Conservation (phyloP, 345 rosid genomes). For the Gossypium sturtianum region DNA sequence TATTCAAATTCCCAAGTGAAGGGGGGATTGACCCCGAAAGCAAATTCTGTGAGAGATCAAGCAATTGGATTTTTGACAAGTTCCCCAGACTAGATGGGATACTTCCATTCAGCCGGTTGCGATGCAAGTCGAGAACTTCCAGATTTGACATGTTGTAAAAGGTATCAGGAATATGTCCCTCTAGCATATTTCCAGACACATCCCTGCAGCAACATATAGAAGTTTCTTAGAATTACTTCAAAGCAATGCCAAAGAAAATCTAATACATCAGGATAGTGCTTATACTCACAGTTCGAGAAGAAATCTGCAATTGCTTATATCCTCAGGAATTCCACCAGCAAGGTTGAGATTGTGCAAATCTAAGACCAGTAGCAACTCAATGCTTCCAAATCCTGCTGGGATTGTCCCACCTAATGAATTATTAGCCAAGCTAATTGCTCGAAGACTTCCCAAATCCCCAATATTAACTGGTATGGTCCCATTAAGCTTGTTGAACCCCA, state of each 20-base stretch:
- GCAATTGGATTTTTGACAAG: constrained; percentile 45
- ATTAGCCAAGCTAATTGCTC: constrained; percentile 62
- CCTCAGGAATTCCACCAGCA: constrained; percentile 52
- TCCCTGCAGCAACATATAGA: constrained; percentile 54
- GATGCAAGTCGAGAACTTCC: constrained; percentile 69
- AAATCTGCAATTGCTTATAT: constrained; percentile 62
- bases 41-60: constrained; percentile 65
- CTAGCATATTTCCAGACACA: constrained; percentile 67
- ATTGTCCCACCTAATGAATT: constrained; percentile 61
- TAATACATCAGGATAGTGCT: constrained; percentile 11
- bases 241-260: constrained; percentile 14
- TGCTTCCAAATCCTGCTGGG: constrained; percentile 51
- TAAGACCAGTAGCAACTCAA: constrained; percentile 64
- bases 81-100: constrained; percentile 58
- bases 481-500: constrained; percentile 66
- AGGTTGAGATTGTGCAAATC: constrained; percentile 79
- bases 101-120: constrained; percentile 58
- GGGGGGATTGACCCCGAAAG: constrained; percentile 71
- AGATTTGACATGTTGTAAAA: constrained; percentile 63
- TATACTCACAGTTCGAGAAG: constrained; percentile 83
- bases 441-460: constrained; percentile 45
- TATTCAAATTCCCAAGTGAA: constrained; percentile 53
- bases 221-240: constrained; percentile 18
- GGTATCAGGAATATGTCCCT: constrained; percentile 58
- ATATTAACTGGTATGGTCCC: constrained; percentile 61